Conservation (phyloP, 2,329 filamentous ascomycete species). For the Epichloe glyceriae region DNA sequence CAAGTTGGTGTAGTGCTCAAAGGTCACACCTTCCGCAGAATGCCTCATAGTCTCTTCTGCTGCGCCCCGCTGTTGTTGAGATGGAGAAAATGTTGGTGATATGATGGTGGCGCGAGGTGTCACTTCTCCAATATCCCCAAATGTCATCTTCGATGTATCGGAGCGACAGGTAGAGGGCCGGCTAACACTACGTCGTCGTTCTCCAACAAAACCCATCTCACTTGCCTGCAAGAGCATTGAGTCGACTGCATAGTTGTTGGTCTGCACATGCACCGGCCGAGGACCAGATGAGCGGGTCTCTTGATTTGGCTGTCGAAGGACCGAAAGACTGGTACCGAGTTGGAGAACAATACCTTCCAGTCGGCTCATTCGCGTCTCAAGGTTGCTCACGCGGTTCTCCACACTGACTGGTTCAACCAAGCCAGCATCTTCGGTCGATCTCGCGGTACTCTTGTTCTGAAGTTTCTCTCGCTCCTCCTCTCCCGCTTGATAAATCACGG, state of each 20-base stretch:
- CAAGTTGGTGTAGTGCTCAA: conserved; percentile 37
- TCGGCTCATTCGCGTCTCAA: conserved; percentile 39
- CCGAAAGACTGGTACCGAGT: conserved; percentile 33
- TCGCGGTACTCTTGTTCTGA: neutral
- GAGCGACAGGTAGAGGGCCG: conserved; percentile 26
- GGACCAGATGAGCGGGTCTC: conserved; percentile 12
- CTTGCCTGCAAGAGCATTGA: neutral
- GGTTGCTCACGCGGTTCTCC: conserved; percentile 36
- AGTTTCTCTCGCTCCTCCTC: neutral
- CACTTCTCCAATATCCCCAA: conserved; percentile 33
- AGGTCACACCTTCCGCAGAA: conserved; percentile 19
- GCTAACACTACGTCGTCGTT: conserved; percentile 3
- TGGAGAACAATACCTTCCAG: conserved; percentile 40
- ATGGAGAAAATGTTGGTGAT: conserved; percentile 24
- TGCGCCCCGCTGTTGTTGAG: conserved; percentile 19
- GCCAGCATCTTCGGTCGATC: neutral
- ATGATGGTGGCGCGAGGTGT: conserved; percentile 23
- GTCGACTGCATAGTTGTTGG: neutral
- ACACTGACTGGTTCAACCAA: conserved; percentile 34
- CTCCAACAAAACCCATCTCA: conserved; percentile 1
- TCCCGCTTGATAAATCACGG: neutral
- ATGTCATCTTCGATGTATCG: conserved; percentile 28
- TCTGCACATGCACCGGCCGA: neutral
- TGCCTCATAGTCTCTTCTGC: conserved; percentile 17
- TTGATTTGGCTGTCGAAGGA: conserved; percentile 20